These are phyloP conservation scores for Lolium rigidum DNA, from an alignment of 176 grass and related monocot species.

Conservation along the genomic window DNA sequence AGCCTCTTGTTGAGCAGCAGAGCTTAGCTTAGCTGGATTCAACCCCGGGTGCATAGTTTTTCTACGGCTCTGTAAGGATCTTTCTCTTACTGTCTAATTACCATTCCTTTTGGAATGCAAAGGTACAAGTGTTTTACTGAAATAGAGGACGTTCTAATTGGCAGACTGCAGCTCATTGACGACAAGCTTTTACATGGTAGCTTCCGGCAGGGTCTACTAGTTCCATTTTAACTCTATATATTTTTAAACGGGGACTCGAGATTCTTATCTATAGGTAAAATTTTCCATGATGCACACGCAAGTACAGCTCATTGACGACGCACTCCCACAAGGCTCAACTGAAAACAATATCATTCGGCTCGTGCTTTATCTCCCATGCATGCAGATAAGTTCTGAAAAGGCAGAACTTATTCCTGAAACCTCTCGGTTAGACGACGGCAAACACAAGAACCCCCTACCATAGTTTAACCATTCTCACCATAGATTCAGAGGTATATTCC, in stretches of 20 bases:
- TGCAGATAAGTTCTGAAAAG: slow-evolving; percentile 49
- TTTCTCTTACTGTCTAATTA: not conserved
- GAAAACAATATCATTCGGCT: slow-evolving; percentile 26
- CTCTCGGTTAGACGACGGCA: not conserved
- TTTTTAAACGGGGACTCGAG: not conserved
- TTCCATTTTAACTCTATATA: not conserved
- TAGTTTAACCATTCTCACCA: slow-evolving; percentile 29
- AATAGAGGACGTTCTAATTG: not conserved
- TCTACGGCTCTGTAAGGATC: slow-evolving; percentile 30
- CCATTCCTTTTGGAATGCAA: slow-evolving; percentile 28
- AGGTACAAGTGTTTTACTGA: not conserved
- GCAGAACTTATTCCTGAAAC: slow-evolving; percentile 31
- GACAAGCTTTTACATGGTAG: not conserved
- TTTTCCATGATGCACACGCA: not conserved
- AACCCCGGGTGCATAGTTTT: not conserved
- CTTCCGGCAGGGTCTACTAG: not conserved
- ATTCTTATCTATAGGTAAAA: slow-evolving; percentile 39
- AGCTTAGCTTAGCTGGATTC: not conserved
- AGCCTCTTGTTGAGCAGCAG: not conserved
- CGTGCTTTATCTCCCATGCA: slow-evolving; percentile 43
- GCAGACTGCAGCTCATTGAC: not conserved
- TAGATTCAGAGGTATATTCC: slow-evolving; percentile 47
- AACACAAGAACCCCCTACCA: not conserved
- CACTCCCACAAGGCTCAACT: not conserved
- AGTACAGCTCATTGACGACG: slow-evolving; percentile 3